Evolutionary conservation across 169 alveolate genomes (phyloP).

Genomic region (Cryptosporidium meleagridis): DNA sequence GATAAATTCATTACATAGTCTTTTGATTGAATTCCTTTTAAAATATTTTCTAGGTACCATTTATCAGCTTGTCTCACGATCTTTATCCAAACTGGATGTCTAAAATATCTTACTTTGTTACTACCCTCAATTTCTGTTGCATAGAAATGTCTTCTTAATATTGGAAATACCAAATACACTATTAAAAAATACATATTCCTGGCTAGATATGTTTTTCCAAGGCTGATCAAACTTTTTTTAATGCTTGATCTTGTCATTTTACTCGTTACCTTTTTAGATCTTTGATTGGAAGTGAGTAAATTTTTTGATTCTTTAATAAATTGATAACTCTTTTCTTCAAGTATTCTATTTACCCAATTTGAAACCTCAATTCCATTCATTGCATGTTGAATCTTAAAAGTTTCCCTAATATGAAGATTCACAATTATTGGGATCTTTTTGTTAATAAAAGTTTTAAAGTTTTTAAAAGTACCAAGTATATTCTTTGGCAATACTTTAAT

Average conservation of each 20-base stretch:
- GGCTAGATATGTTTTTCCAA: slow-evolving; percentile 35
- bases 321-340: not conserved
- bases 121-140: slow-evolving; percentile 68
- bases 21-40: not conserved
- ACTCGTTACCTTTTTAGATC: slow-evolving; percentile 1
- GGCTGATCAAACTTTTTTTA: not conserved
- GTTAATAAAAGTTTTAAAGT: slow-evolving; percentile 31
- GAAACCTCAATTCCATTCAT: slow-evolving; percentile 54
- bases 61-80: slow-evolving; percentile 69
- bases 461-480: slow-evolving; percentile 34
- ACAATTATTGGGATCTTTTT: slow-evolving; percentile 41
- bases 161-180: slow-evolving; percentile 35
- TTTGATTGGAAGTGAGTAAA: not conserved
- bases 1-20: not conserved
- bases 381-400: slow-evolving; percentile 20
- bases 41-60: slow-evolving; percentile 5
- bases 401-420: slow-evolving; percentile 62
- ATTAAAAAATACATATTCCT: slow-evolving; percentile 59
- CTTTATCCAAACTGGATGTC: slow-evolving; percentile 65
- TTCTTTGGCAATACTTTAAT: slow-evolving; percentile 19
- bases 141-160: slow-evolving; percentile 60
- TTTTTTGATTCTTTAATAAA: not conserved
- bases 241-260: not conserved
- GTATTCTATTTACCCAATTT: slow-evolving; percentile 32
- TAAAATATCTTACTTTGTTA: slow-evolving; percentile 32